Evolutionary conservation across 208 protist species (phyloP), one percentile per base, ranked within the genome.

Genomic region (Endotrypanum monterogeii): DNA sequence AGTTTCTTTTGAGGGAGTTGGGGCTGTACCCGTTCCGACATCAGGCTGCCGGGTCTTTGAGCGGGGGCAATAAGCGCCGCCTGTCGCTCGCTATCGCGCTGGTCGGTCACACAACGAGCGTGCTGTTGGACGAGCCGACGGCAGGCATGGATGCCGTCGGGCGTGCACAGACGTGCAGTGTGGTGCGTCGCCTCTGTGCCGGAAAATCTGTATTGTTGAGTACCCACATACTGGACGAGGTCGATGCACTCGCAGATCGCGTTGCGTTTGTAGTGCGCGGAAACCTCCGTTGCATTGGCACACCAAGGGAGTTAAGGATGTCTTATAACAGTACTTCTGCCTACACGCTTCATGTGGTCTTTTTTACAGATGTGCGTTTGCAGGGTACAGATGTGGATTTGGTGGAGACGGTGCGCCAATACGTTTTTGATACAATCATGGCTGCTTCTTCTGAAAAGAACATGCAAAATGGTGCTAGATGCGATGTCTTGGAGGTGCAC

Each of bases 221-320:
- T 57, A 98, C 96, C 48, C 97, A 98, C 82, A 83, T 92, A 5
- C 85, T 98, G 71, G 94, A 97, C 35, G 96, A 98, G 82, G 84
- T 84, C 35, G 92, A 98, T 66, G 90, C 92, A 8, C 76, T 98
- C 30, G 84, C 86, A 32, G 72, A 88, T 62, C 85, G 92, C 58
- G 81, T 96, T 0, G 91, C 89, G 37, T 98, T 99, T 56, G 96
- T 99, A 82, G 83, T 86, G 62, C 76, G 88, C 32, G 98, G 98
- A 65, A 78, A 73, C 52, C 75, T 99, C 46, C 83, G 83, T 18
- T 98, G 94, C 78, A 65, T 98, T n/a, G 96, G 96, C 37, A 88
- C 80, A 3, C 77, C 77, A 54, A 82, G 87, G 73, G 86, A 95
- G 65, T 74, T 98, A 66, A 85, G 86, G 71, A 67, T 71, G 9